Percentiles rank a stretch among this genome's conserved stretches.
Conservation (phyloP, 371 early-diverging fungal genomes). For the Syncephalis plumigaleata region DNA sequence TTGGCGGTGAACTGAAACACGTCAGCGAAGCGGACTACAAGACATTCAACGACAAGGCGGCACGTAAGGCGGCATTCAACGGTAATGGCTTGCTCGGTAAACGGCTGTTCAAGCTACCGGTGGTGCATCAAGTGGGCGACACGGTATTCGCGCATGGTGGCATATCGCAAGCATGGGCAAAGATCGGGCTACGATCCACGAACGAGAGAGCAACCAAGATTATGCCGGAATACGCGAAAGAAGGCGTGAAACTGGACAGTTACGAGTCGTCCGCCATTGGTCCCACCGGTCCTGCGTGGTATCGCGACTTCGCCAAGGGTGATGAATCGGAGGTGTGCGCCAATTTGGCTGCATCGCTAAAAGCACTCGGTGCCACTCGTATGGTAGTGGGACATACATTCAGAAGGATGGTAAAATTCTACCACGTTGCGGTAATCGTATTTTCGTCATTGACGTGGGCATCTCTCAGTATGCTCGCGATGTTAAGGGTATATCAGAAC, state of each 20-base stretch:
- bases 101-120: conserved; percentile 26
- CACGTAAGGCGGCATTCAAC: conserved; percentile 26
- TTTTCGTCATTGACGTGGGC: conserved; percentile 58
- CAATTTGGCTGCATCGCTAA: conserved; percentile 24
- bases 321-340: conserved; percentile 24
- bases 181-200: conserved; percentile 14
- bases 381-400: conserved; percentile 69
- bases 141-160: conserved; percentile 66
- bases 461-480: conserved; percentile 19
- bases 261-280: conserved; percentile 12
- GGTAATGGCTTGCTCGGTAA: conserved; percentile 46
- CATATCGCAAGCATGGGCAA: conserved; percentile 25
- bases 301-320: conserved; percentile 43
- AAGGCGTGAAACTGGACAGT: too few relatives aligned
- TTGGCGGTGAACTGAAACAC: conserved; percentile 46
- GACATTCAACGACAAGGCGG: conserved; percentile 35
- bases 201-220: too few relatives aligned
- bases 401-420: conserved; percentile 40
- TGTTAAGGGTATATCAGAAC: too few relatives aligned
- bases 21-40: conserved; percentile 37
- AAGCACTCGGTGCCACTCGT: conserved; percentile 27
- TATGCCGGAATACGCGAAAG: too few relatives aligned
- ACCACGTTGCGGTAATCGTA: conserved; percentile 37
- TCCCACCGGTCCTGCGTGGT: conserved; percentile 31
- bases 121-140: conserved; percentile 33